These are phyloP conservation scores for Takashimella tepidaria DNA, from an alignment of 1,284 basidiomycete genomes.

Conservation along the genomic window DNA sequence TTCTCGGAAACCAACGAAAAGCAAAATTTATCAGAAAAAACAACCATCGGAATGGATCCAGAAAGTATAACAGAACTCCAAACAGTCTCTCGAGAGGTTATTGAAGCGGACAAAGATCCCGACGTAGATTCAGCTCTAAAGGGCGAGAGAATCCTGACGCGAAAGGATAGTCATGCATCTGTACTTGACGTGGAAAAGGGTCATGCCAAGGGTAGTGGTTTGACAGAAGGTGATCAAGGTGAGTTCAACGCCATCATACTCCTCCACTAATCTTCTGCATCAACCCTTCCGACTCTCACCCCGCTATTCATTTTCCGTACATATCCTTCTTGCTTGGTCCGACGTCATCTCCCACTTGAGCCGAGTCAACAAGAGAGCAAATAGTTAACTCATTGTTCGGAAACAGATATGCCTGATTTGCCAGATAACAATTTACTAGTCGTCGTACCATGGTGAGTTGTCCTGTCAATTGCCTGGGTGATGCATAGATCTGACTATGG, in stretches of 20 bases:
- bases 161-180: slow-evolving; percentile 6
- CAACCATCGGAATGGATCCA: not conserved
- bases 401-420: slow-evolving; percentile 25
- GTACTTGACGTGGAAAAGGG: slow-evolving; percentile 9
- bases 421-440: slow-evolving; percentile 30
- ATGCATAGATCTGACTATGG: not conserved
- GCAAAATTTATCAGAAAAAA: no score
- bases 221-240: slow-evolving; percentile 16
- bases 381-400: no score
- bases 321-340: no score
- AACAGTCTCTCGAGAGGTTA: not conserved
- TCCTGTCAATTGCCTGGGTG: slow-evolving; percentile 25
- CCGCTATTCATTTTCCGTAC: no score
- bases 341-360: no score
- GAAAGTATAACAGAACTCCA: not conserved
- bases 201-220: slow-evolving; percentile 5
- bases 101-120: not conserved
- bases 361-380: no score
- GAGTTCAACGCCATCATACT: not conserved
- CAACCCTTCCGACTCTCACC: no score
- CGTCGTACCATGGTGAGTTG: slow-evolving; percentile 21
- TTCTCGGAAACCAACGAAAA: no score
- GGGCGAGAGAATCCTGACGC: slow-evolving; percentile 3
- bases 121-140: not conserved
- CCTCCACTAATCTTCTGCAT: no score